Evolutionary conservation across 2,329 filamentous ascomycete genomes (phyloP).

Genomic region (Endothia cerciana): DNA sequence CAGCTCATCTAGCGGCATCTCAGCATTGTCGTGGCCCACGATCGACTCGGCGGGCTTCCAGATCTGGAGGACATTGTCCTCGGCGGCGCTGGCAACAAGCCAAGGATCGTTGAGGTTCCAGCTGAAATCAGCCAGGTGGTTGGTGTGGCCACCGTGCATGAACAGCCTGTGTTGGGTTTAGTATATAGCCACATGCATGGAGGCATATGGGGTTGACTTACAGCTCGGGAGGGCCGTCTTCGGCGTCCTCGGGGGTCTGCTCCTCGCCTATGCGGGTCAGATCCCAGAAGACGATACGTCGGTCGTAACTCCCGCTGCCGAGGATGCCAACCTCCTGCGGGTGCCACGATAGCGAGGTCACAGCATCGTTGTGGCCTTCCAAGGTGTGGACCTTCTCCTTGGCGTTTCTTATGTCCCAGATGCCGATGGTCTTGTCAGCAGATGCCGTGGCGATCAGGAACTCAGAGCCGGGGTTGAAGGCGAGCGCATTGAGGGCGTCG

Average conservation of each 20-base stretch:
- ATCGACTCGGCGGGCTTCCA: constrained; percentile 88
- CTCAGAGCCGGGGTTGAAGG: constrained; percentile 93
- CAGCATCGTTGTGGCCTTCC: constrained; percentile 84
- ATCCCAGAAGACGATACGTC: constrained; percentile 96
- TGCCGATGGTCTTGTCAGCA: constrained; percentile 89
- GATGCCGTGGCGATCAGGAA: constrained; percentile 90
- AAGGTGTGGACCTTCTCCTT: constrained; percentile 88
- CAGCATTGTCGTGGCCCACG: constrained; percentile 71
- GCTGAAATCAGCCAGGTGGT: constrained; percentile 93
- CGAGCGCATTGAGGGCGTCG: constrained; percentile 93
- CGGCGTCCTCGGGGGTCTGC: constrained; percentile 90
- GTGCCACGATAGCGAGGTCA: constrained; percentile 94
- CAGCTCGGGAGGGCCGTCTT: constrained; percentile 94
- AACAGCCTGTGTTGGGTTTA: constrained; percentile 66
- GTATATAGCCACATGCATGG: constrained; percentile 8
- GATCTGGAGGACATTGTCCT: constrained; percentile 95
- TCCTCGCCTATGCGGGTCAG: constrained; percentile 89
- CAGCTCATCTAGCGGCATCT: constrained; percentile 77
- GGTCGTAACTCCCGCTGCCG: constrained; percentile 89
- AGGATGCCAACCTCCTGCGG: constrained; percentile 87
- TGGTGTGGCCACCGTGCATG: constrained; percentile 98
- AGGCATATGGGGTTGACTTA: constrained; percentile 50
- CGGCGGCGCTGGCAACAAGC: constrained; percentile 93
- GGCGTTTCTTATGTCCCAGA: constrained; percentile 94
- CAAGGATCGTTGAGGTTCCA: constrained; percentile 98